Evolutionary conservation across 2,329 filamentous ascomycete genomes (phyloP).

Genomic region (Beauveria scarabaeidicola): DNA sequence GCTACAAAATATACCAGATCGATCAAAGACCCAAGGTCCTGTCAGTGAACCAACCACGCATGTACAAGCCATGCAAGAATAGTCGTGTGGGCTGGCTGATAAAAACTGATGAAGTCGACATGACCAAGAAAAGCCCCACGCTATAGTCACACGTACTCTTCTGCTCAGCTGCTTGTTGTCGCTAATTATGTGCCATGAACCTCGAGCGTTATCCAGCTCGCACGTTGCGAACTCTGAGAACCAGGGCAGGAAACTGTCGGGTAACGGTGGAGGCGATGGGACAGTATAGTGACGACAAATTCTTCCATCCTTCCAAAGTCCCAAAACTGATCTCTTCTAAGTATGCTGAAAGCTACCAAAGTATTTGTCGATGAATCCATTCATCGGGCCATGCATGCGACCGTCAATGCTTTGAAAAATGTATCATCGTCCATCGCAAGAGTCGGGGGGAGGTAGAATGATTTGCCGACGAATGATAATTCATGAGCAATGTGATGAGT

Average conservation of each 20-base stretch:
- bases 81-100: conserved; percentile 23
- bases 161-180: not conserved
- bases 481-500: not conserved
- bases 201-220: conserved; percentile 7
- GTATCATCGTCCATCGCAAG: not conserved
- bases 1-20: conserved; percentile 26
- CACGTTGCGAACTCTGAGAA: conserved; percentile 12
- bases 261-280: conserved; percentile 12
- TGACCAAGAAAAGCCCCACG: not conserved
- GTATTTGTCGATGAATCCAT: not conserved
- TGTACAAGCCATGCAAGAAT: conserved; percentile 29
- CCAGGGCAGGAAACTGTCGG: conserved; percentile 15
- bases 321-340: not conserved
- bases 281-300: conserved; percentile 9
- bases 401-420: not conserved
- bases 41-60: conserved; percentile 23
- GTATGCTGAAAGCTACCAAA: not conserved
- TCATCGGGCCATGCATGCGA: not conserved
- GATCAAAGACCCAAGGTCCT: conserved; percentile 29
- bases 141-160: not conserved
- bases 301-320: not conserved
- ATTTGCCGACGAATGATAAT: not conserved
- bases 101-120: conserved; percentile 19
- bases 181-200: not conserved
- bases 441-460: not conserved